Base-by-base conservation (phyloP, 176 grass and related monocot species). In the Tillandsia fasciculata region DNA sequence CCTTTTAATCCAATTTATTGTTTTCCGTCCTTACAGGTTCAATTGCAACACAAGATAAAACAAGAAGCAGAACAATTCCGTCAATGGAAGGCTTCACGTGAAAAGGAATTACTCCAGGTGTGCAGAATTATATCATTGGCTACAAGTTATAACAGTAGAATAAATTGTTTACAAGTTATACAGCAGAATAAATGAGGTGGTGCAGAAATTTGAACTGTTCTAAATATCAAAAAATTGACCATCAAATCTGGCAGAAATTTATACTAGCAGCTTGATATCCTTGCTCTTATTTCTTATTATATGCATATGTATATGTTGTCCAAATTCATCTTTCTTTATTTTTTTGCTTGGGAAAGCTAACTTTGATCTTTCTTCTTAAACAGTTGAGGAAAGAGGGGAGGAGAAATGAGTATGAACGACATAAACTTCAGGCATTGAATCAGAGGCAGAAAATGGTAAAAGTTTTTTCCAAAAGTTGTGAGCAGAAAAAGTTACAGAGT, bases 71-170 rank as follows among this genome's bases (percentile, higher is more conserved):
- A 93, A 82, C 95, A 90, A 26, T 94, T 99, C 76, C 84, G 90
- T 57, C 90, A 84, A 53, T 99, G 90, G 95, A 99, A 94, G 72
- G 87, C 95, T 87, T 80, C 82, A 64, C 90, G 95, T 64, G 95
- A 99, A 79, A 99, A 99, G 78, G 95, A 99, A 83, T 87, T 99
- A 75, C 75, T 90, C 49, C 95, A 97, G 86, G 94, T 92, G 81
- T 9, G 4, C 22, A 61, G 22, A 61, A 61, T 14, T 61, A 6
- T 61, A 18, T 61, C 56, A 18, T 61, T 61, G 17, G 17, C 15
- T 57, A 57, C 53, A 42, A 42, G 33, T 42, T 42, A 42, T 42
- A 13, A 23, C 26, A 66, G 52, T 77, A 68, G 29, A 29, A 53
- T 68, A 12, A 64, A 17, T 64, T 24, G 24, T 23, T 54, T 57